phyloP scores from a whole-genome alignment of 768 basidiomycete genomes.

The Boletus pseudopeckii region DNA sequence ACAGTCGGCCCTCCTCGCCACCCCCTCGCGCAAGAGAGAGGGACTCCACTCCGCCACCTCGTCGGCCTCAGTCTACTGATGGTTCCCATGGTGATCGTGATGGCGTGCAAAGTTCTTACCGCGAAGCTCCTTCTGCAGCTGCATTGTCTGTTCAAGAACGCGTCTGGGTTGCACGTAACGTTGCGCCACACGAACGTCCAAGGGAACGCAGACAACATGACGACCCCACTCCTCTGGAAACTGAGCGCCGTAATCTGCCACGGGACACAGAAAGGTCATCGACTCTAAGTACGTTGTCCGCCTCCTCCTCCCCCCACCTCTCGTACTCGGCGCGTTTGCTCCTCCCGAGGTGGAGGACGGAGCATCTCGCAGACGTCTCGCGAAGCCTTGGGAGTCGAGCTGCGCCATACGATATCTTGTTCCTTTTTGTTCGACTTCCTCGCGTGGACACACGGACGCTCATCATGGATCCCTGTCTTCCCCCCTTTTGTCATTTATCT shows the following conservation, averaged over 20 bases:
- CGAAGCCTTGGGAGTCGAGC: slow-evolving; percentile 47
- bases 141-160: slow-evolving; percentile 25
- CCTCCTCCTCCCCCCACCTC: slow-evolving; percentile 37
- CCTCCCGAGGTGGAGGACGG: slow-evolving; percentile 38
- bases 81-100: slow-evolving; percentile 24
- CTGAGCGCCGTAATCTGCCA: slow-evolving; percentile 24
- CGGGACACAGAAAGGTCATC: slow-evolving; percentile 33
- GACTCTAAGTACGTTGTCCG: slow-evolving; percentile 46
- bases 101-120: slow-evolving; percentile 15
- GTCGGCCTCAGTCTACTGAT: slow-evolving; percentile 21
- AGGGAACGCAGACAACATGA: slow-evolving; percentile 29
- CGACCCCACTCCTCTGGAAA: slow-evolving; percentile 15
- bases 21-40: slow-evolving; percentile 25
- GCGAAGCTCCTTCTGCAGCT: slow-evolving; percentile 19
- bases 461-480: slow-evolving; percentile 39
- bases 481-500: slow-evolving; percentile 29
- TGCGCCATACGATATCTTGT: slow-evolving; percentile 27
- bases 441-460: slow-evolving; percentile 40
- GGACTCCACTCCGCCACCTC: slow-evolving; percentile 20
- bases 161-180: slow-evolving; percentile 16
- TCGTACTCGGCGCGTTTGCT: slow-evolving; percentile 36
- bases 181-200: slow-evolving; percentile 12
- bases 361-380: slow-evolving; percentile 36
- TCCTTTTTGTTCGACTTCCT: slow-evolving; percentile 38
- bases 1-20: slow-evolving; percentile 20